Percentiles rank a stretch among this genome's conserved stretches.
These are phyloP conservation scores for Decorospora gaudefroyi DNA, from an alignment of 2,329 filamentous ascomycete species.

Conservation along the genomic window DNA sequence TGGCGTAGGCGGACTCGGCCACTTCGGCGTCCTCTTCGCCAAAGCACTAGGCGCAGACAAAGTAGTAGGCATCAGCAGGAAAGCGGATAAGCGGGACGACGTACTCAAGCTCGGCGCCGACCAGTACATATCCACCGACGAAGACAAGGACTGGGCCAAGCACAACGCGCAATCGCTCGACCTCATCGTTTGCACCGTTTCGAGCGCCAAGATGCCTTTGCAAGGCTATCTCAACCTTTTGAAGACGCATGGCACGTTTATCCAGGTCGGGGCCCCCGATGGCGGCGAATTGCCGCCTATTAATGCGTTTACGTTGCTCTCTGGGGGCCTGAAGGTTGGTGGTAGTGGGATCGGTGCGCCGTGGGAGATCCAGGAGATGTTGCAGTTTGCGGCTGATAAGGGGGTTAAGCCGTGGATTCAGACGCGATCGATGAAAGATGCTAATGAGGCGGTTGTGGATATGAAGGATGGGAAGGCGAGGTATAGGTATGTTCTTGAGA, in stretches of 20 bases:
- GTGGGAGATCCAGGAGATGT: slow-evolving; percentile 44
- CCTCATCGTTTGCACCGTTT: slow-evolving; percentile 63
- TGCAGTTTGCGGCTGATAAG: slow-evolving; percentile 63
- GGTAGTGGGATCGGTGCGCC: slow-evolving; percentile 33
- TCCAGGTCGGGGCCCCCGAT: slow-evolving; percentile 62
- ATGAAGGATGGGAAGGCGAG: slow-evolving; percentile 60
- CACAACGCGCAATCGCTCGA: slow-evolving; percentile 60
- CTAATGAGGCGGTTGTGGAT: slow-evolving; percentile 61
- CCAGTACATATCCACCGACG: slow-evolving; percentile 63
- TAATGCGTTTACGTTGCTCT: slow-evolving; percentile 58
- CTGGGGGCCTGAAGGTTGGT: slow-evolving; percentile 28
- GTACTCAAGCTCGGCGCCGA: slow-evolving; percentile 64
- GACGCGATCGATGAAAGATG: slow-evolving; percentile 58
- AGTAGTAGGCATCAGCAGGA: slow-evolving; percentile 67
- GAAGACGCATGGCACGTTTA: slow-evolving; percentile 62
- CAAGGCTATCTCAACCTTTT: slow-evolving; percentile 64
- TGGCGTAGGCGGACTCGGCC: slow-evolving; percentile 73
- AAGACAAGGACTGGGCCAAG: slow-evolving; percentile 63
- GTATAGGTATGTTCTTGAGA: slow-evolving; percentile 47
- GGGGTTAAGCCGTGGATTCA: slow-evolving; percentile 66
- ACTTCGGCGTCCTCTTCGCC: slow-evolving; percentile 72
- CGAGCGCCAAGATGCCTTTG: slow-evolving; percentile 57
- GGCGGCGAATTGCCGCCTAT: slow-evolving; percentile 51
- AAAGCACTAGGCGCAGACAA: slow-evolving; percentile 71
- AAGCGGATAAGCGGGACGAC: slow-evolving; percentile 63